Percentiles rank a stretch among this genome's conserved stretches.
Evolutionary conservation across 2,329 filamentous ascomycete genomes (phyloP).

Genomic region (Paramyrothecium roridum): DNA sequence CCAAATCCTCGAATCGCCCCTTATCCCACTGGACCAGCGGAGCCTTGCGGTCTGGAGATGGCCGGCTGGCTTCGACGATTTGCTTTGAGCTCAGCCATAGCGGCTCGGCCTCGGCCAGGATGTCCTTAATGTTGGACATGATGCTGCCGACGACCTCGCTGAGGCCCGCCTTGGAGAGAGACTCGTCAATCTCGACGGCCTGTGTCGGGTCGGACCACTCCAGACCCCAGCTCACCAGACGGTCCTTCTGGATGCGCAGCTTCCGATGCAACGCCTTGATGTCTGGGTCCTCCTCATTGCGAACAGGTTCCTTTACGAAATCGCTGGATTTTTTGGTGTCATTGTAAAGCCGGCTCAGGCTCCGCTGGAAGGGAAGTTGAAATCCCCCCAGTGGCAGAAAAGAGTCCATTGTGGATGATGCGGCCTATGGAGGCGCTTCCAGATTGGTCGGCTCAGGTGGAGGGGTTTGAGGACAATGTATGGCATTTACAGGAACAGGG

Average conservation of each 20-base stretch:
- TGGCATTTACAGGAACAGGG: background rate
- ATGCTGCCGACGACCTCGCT: slow-evolving; percentile 77
- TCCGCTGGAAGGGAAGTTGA: slow-evolving; percentile 56
- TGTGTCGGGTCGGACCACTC: slow-evolving; percentile 75
- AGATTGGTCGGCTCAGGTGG: no score
- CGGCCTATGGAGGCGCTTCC: no score
- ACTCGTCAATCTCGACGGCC: slow-evolving; percentile 68
- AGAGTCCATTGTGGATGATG: slow-evolving; percentile 39
- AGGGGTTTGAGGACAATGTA: no score
- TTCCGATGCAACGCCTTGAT: slow-evolving; percentile 71
- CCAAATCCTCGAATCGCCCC: slow-evolving; percentile 69
- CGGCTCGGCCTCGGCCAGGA: slow-evolving; percentile 71
- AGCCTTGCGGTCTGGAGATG: slow-evolving; percentile 49
- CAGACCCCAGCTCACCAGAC: slow-evolving; percentile 74
- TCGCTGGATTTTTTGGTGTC: slow-evolving; percentile 78
- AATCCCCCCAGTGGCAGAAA: slow-evolving; percentile 49
- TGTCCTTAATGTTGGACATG: slow-evolving; percentile 77
- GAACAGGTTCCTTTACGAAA: slow-evolving; percentile 64
- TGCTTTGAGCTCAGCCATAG: slow-evolving; percentile 63
- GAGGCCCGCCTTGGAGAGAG: slow-evolving; percentile 68
- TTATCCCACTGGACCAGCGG: slow-evolving; percentile 65
- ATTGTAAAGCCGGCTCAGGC: slow-evolving; percentile 71
- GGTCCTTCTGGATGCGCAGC: slow-evolving; percentile 75
- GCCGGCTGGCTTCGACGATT: slow-evolving; percentile 32
- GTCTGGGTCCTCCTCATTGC: slow-evolving; percentile 64